These are phyloP conservation scores for Lipomyces japonicus DNA, from an alignment of 805 yeast genomes.

Conservation along the genomic window DNA sequence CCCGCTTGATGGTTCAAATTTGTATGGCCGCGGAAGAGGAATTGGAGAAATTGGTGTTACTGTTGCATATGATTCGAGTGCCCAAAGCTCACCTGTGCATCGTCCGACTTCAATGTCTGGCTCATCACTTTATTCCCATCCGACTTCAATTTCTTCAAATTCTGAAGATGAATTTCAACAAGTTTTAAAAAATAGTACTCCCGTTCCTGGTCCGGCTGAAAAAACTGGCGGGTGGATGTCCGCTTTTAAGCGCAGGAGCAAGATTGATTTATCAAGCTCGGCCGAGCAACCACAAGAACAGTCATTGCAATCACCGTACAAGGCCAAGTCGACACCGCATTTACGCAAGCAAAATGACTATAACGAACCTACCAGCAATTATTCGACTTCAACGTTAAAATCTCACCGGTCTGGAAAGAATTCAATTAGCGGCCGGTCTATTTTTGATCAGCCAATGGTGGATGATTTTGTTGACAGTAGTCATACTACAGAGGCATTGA, in stretches of 20 bases:
- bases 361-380: too few relatives aligned
- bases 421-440: neutral
- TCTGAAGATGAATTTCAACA: constrained; percentile 17
- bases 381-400: neutral
- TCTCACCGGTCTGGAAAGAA: neutral
- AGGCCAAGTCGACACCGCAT: neutral
- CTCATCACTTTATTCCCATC: constrained; percentile 29
- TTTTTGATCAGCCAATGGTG: neutral
- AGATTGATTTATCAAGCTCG: constrained; percentile 31
- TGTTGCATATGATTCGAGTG: constrained; percentile 15
- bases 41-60: too few relatives aligned
- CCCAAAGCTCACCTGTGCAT: constrained; percentile 29
- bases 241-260: constrained; percentile 43
- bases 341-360: neutral
- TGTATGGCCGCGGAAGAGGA: neutral
- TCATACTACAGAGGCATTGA: constrained; percentile 21
- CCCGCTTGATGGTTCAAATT: constrained; percentile 3
- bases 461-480: constrained; percentile 4
- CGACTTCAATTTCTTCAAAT: constrained; percentile 28
- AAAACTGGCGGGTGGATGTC: constrained; percentile 42
- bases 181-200: neutral
- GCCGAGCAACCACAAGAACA: too few relatives aligned
- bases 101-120: constrained; percentile 30
- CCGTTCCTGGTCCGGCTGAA: neutral
- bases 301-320: constrained; percentile 1